Percentiles rank a stretch among this genome's conserved stretches.
phyloP scores from a whole-genome alignment of 2,329 filamentous ascomycete species.

The Fusarium falciforme region DNA sequence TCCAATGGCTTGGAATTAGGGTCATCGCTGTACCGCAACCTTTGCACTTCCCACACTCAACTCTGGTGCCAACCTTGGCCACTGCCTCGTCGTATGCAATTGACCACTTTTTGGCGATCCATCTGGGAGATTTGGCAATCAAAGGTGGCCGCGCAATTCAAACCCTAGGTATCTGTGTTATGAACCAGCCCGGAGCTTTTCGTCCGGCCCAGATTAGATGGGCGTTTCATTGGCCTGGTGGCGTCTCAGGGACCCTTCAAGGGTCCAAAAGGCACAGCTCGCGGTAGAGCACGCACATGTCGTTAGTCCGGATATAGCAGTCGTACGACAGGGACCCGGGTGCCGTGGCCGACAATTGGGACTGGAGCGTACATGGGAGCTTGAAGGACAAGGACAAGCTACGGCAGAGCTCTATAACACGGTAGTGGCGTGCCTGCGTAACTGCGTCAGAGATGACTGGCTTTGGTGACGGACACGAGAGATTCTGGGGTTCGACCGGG shows the following conservation, averaged over 20 bases:
- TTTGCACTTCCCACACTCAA: conserved; percentile 29
- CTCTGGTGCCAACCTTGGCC: conserved; percentile 10
- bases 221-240: conserved; percentile 30
- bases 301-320: conserved; percentile 32
- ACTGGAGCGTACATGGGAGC: background rate
- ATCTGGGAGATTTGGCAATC: conserved; percentile 1
- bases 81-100: background rate
- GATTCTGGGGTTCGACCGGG: conserved; percentile 4
- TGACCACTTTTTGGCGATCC: conserved; percentile 4
- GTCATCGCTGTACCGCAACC: conserved; percentile 26
- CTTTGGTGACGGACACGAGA: background rate
- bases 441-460: background rate
- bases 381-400: conserved; percentile 1
- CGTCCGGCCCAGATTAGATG: conserved; percentile 22
- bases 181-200: conserved; percentile 37
- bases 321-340: conserved; percentile 30
- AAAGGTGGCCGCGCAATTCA: background rate
- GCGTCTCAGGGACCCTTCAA: conserved; percentile 25
- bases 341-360: conserved; percentile 20
- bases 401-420: background rate
- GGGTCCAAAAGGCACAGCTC: conserved; percentile 35
- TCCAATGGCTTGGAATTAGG: conserved; percentile 31
- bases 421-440: background rate
- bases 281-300: conserved; percentile 32
- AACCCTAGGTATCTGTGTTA: conserved; percentile 22